These are phyloP conservation scores for Sporisorium iseilematis-ciliati DNA, from an alignment of 1,284 basidiomycete species.

Conservation along the genomic window DNA sequence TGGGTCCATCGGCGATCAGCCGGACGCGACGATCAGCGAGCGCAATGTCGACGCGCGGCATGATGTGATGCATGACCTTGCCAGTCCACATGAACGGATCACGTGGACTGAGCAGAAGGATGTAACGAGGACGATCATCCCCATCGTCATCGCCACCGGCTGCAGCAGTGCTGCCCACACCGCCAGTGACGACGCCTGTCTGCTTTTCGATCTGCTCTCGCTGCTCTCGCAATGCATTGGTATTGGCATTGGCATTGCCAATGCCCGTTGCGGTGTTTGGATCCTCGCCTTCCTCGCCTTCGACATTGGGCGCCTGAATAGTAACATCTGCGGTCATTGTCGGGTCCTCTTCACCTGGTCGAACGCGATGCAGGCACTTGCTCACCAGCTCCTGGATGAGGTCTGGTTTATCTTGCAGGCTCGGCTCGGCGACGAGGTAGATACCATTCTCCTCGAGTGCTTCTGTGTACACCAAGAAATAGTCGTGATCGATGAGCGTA, in stretches of 20 bases:
- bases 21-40: slow-evolving; percentile 66
- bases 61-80: slow-evolving; percentile 75
- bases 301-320: slow-evolving; percentile 37
- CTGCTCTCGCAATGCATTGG: no score
- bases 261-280: slow-evolving; percentile 13
- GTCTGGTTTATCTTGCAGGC: slow-evolving; percentile 85
- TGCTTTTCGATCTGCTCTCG: slow-evolving; percentile 49
- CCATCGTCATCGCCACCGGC: slow-evolving; percentile 70
- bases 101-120: slow-evolving; percentile 87
- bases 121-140: slow-evolving; percentile 74
- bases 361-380: slow-evolving; percentile 76
- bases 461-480: slow-evolving; percentile 94
- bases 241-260: slow-evolving; percentile 30
- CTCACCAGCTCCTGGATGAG: slow-evolving; percentile 84
- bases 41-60: slow-evolving; percentile 63
- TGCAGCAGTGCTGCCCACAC: slow-evolving; percentile 46
- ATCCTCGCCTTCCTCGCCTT: slow-evolving; percentile 44
- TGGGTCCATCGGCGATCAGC: slow-evolving; percentile 77
- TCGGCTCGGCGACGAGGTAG: slow-evolving; percentile 89
- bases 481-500: slow-evolving; percentile 84
- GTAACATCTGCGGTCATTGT: slow-evolving; percentile 43
- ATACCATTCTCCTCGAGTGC: slow-evolving; percentile 88
- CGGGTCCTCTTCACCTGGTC: slow-evolving; percentile 49
- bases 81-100: slow-evolving; percentile 95
- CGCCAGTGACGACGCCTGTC: slow-evolving; percentile 7